Conservation (phyloP, 2,329 filamentous ascomycete species). For the Pseudogymnoascus sp. region DNA sequence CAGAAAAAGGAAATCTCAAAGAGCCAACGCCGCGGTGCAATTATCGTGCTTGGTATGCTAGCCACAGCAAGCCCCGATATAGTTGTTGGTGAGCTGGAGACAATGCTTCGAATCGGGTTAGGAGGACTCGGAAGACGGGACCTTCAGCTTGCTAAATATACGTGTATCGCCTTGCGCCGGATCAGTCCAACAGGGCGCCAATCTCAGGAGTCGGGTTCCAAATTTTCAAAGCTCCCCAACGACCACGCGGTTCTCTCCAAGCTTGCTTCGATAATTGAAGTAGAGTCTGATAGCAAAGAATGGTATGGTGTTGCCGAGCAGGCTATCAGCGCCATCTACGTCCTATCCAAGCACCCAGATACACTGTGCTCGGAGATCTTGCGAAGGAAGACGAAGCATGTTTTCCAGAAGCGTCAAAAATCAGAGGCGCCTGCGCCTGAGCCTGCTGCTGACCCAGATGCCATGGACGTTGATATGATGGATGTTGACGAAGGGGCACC, state of each 20-base stretch:
- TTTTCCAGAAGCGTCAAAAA: slow-evolving; percentile 47
- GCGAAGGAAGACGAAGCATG: slow-evolving; percentile 72
- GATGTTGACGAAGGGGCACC: slow-evolving; percentile 26
- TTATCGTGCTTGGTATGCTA: slow-evolving; percentile 95
- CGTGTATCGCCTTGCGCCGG: slow-evolving; percentile 82
- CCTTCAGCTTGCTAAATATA: slow-evolving; percentile 85
- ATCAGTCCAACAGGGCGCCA: slow-evolving; percentile 82
- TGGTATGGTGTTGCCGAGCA: slow-evolving; percentile 96
- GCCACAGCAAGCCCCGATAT: slow-evolving; percentile 88
- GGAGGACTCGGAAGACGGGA: slow-evolving; percentile 73
- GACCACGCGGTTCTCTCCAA: slow-evolving; percentile 80
- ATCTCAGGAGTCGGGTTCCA: slow-evolving; percentile 60
- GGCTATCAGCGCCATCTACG: slow-evolving; percentile 90
- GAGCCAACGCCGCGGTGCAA: slow-evolving; percentile 82
- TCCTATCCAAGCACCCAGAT: slow-evolving; percentile 88
- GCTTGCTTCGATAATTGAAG: slow-evolving; percentile 76
- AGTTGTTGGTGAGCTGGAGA: slow-evolving; percentile 89
- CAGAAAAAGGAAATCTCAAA: slow-evolving; percentile 89
- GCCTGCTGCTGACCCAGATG: slow-evolving; percentile 14
- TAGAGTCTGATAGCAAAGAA: slow-evolving; percentile 83
- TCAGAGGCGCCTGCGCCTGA: slow-evolving; percentile 28
- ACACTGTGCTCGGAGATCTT: slow-evolving; percentile 87
- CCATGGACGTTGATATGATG: slow-evolving; percentile 20
- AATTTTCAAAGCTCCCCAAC: slow-evolving; percentile 74
- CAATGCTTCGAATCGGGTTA: slow-evolving; percentile 83